Evolutionary conservation across 139 green algal species (phyloP).

Genomic region (Chlamydomonas sp.): DNA sequence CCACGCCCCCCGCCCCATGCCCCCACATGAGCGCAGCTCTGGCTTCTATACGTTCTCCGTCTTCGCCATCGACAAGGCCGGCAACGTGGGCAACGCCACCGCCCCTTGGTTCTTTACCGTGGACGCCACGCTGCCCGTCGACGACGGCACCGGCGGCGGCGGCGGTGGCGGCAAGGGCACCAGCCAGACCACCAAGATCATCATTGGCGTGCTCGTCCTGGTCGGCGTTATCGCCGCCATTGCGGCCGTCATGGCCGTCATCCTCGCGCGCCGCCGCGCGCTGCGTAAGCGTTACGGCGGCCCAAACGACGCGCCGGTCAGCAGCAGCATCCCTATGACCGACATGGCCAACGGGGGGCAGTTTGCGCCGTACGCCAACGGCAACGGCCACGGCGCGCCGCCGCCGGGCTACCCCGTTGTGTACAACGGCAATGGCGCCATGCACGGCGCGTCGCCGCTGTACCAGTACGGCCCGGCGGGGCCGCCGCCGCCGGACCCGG

Average conservation of each 20-base stretch:
- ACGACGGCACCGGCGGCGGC: neutral
- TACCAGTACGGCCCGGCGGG: neutral
- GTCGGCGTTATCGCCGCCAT: neutral
- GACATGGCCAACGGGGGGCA: too few relatives aligned
- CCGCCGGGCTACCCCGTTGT: too few relatives aligned
- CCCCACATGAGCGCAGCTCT: neutral
- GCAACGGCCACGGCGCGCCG: neutral
- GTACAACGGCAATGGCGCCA: neutral
- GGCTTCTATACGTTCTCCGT: conserved; percentile 20
- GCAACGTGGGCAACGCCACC: conserved; percentile 11
- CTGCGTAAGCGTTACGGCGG: neutral
- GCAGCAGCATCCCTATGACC: too few relatives aligned
- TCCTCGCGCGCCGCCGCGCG: neutral
- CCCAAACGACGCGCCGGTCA: too few relatives aligned
- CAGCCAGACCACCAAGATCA: neutral
- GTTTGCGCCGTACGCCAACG: neutral
- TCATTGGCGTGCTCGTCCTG: conserved; percentile 4
- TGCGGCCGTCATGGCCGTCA: neutral
- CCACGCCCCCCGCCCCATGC: too few relatives aligned
- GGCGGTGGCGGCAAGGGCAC: neutral
- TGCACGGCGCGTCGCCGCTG: neutral
- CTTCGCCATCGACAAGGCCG: neutral
- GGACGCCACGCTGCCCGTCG: neutral
- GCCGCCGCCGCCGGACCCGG: neutral
- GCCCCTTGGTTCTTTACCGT: neutral